A percentile compares a stretch with the other conserved stretches of the same genome.
Evolutionary conservation across 2,329 filamentous ascomycete species (phyloP).

Genomic region (Cladophialophora exuberans): DNA sequence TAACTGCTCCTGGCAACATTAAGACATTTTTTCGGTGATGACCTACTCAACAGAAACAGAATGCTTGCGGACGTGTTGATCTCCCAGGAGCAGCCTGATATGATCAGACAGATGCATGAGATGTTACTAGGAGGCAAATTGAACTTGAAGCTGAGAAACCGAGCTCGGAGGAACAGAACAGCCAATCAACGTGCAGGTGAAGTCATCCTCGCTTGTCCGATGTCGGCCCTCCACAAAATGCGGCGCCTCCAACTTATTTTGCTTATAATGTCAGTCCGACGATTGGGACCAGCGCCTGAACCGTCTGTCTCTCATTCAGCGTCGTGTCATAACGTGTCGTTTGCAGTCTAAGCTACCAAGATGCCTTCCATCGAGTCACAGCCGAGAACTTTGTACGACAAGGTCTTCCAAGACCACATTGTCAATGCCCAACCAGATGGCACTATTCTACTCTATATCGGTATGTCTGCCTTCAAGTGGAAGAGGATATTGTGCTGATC

Average conservation of each 20-base stretch:
- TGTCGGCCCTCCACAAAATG: slow-evolving; percentile 16
- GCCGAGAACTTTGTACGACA: slow-evolving; percentile 92
- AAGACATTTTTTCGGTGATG: too few species aligned
- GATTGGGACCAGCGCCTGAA: slow-evolving; percentile 11
- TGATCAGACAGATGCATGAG: too few species aligned
- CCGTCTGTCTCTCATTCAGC: not conserved
- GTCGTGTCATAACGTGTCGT: not conserved
- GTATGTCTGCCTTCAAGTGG: slow-evolving; percentile 53
- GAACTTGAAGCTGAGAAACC: not conserved
- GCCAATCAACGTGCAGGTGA: slow-evolving; percentile 21
- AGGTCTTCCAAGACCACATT: slow-evolving; percentile 92
- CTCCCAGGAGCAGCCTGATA: too few species aligned
- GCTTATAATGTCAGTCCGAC: slow-evolving; percentile 21
- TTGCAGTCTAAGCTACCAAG: slow-evolving; percentile 40
- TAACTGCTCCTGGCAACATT: too few species aligned
- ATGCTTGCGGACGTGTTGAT: too few species aligned
- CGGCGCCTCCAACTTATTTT: slow-evolving; percentile 1
- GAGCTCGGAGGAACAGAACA: too few species aligned
- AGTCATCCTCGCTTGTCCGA: slow-evolving; percentile 26
- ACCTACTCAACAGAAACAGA: too few species aligned
- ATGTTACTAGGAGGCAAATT: too few species aligned
- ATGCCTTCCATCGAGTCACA: slow-evolving; percentile 76
- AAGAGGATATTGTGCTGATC: slow-evolving; percentile 25
- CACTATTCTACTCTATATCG: slow-evolving; percentile 90
- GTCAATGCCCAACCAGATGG: slow-evolving; percentile 95